Conservation (phyloP, 805 yeast genomes). For the Suhomyces emberorum region DNA sequence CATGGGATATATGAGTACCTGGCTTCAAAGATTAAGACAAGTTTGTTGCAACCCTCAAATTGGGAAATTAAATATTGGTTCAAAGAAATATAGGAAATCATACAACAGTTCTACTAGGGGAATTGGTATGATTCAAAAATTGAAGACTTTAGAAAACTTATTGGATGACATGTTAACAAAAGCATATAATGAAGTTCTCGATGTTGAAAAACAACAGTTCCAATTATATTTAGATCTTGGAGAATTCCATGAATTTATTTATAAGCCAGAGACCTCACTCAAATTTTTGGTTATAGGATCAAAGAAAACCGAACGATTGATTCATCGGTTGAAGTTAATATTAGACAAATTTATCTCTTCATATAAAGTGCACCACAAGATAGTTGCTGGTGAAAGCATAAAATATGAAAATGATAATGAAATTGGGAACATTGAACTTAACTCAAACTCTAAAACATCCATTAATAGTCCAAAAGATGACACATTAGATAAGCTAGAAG, state of each 20-base stretch:
- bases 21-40: slow-evolving; percentile 71
- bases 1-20: slow-evolving; percentile 51
- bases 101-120: slow-evolving; percentile 12
- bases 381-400: slow-evolving; percentile 7
- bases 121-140: slow-evolving; percentile 23
- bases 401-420: slow-evolving; percentile 16
- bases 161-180: slow-evolving; percentile 59
- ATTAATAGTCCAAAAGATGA: slow-evolving; percentile 7
- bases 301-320: slow-evolving; percentile 24
- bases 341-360: slow-evolving; percentile 14
- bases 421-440: slow-evolving; percentile 12
- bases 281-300: slow-evolving; percentile 42
- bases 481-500: slow-evolving; percentile 16
- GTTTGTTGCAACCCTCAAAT: slow-evolving; percentile 78
- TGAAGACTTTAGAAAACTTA: slow-evolving; percentile 59
- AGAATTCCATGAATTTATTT: slow-evolving; percentile 58
- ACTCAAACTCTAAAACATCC: background rate
- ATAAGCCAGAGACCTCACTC: slow-evolving; percentile 52
- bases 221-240: slow-evolving; percentile 57
- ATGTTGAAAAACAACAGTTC: slow-evolving; percentile 47
- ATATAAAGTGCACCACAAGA: slow-evolving; percentile 24
- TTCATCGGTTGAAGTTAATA: slow-evolving; percentile 19
- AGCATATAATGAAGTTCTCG: slow-evolving; percentile 47
- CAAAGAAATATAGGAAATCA: slow-evolving; percentile 21
- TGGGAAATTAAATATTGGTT: slow-evolving; percentile 27